Base-by-base conservation (phyloP, 2,329 filamentous ascomycete species). In the Aureobasidium sp. region DNA sequence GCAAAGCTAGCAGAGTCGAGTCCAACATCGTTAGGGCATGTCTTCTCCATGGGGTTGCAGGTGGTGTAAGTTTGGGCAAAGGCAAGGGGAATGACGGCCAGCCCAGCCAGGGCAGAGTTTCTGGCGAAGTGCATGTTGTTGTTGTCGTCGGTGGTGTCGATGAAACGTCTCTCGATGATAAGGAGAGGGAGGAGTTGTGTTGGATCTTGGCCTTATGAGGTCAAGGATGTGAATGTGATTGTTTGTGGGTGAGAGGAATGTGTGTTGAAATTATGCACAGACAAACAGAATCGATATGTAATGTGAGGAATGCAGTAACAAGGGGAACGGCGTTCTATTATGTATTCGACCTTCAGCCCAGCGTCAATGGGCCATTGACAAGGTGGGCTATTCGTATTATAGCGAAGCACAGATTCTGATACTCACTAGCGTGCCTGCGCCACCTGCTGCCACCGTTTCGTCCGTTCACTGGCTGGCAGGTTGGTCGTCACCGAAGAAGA, bases 31-130 rank as follows among this genome's bases (percentile, higher is more conserved):
- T 85, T 73, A 1, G 88, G 84, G 72, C 91, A 96, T 47, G 81
- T 84, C 63, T 77, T 75, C 66, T 91, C 82, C 69, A 87, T 79
- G 5, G 93, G 92, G 70, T 95, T 86, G 78, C 92, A 97, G 45
- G 80, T 73, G 8, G 89, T 91, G 61, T 76, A 85, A 34, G 91
- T 91, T 74, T 97, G 93, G 53, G 88, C 91, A 41, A 80, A 67
- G 52, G 79, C 78, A 47, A 82, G 73, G 61, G 81, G 74, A 32
- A 78, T 67, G n/a, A 74, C 67, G 45, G 73, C 71, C 36, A 74
- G 61, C 34, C 73, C 69, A 63, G 74, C 71, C 58, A 76, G 66
- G 50, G 72, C 63, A 53, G 72, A 65, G 13, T 69, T 70, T 39
- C 47, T 62, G 27, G 66, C 59, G 65, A 71, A 69, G 47, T 68